These are phyloP conservation scores for Pythium aphanidermatum DNA, from an alignment of 352 stramenopile species.

Conservation along the genomic window DNA sequence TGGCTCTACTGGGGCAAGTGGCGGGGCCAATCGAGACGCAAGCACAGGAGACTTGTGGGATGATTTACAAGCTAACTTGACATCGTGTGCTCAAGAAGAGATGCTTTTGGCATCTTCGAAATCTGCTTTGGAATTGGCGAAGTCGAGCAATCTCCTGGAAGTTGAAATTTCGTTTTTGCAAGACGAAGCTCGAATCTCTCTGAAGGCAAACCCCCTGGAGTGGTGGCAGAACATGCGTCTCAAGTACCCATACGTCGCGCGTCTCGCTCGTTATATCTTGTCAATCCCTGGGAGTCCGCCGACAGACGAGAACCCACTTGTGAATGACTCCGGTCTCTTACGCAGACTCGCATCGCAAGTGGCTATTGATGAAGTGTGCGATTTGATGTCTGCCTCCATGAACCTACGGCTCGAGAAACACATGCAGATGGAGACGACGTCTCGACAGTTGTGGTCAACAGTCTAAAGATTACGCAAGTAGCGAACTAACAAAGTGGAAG, in stretches of 20 bases:
- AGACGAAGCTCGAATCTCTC: constrained; percentile 48
- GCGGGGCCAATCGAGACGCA: constrained; percentile 16
- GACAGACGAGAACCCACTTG: constrained; percentile 42
- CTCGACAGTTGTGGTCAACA: constrained; percentile 18
- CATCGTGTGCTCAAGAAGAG: constrained; percentile 66
- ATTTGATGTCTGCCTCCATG: constrained; percentile 14
- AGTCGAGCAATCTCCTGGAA: constrained; percentile 71
- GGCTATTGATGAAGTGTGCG: constrained; percentile 5
- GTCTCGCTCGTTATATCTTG: constrained; percentile 58
- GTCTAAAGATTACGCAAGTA: constrained; percentile 13
- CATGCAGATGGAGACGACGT: constrained; percentile 2
- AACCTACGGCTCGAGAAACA: constrained; percentile 21
- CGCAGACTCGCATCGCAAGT: constrained; percentile 7
- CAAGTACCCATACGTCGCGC: constrained; percentile 75
- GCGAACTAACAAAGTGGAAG: too few relatives aligned
- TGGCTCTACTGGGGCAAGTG: not conserved
- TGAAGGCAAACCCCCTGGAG: constrained; percentile 59
- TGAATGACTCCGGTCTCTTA: constrained; percentile 36
- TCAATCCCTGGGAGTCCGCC: constrained; percentile 52
- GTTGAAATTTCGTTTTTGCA: constrained; percentile 78
- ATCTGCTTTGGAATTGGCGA: constrained; percentile 54
- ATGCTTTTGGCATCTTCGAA: constrained; percentile 65
- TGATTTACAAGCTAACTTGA: constrained; percentile 66
- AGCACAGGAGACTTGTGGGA: constrained; percentile 57
- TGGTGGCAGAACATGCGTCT: constrained; percentile 73